phyloP scores from a whole-genome alignment of 495 filamentous ascomycete genomes.

The Xylaria scruposa region DNA sequence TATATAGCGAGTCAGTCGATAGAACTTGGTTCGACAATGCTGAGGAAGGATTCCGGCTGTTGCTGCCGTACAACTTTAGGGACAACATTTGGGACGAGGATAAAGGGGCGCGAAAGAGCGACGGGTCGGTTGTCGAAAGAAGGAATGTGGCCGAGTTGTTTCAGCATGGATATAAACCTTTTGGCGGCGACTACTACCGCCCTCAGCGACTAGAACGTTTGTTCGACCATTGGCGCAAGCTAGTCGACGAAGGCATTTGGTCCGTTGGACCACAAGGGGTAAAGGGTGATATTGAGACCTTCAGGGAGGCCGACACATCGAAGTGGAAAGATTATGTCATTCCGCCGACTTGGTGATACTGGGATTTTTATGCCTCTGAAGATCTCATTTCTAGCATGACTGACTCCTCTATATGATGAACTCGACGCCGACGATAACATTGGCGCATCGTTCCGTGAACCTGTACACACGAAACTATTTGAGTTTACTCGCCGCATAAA shows the following conservation, averaged over 20 bases:
- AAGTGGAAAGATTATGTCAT: conserved; percentile 1
- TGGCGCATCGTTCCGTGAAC: too few species aligned
- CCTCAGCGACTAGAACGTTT: neutral
- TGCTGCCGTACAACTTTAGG: neutral
- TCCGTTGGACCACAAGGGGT: neutral
- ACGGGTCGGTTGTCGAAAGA: neutral
- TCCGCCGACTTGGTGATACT: conserved; percentile 1
- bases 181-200: neutral
- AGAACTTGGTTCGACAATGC: neutral
- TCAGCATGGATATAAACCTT: conserved; percentile 9
- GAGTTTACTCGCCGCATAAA: too few species aligned
- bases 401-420: too few species aligned
- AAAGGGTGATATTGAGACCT: neutral
- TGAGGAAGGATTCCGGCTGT: conserved; percentile 12
- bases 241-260: neutral
- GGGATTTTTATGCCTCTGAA: neutral
- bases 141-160: neutral
- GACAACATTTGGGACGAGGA: neutral
- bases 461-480: too few species aligned
- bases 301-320: neutral
- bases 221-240: neutral
- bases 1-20: neutral
- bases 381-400: neutral
- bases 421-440: too few species aligned
- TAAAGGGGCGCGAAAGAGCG: conserved; percentile 1